Conservation (phyloP, 2,329 filamentous ascomycete genomes). For the Monilinia vaccinii-corymbosi region DNA sequence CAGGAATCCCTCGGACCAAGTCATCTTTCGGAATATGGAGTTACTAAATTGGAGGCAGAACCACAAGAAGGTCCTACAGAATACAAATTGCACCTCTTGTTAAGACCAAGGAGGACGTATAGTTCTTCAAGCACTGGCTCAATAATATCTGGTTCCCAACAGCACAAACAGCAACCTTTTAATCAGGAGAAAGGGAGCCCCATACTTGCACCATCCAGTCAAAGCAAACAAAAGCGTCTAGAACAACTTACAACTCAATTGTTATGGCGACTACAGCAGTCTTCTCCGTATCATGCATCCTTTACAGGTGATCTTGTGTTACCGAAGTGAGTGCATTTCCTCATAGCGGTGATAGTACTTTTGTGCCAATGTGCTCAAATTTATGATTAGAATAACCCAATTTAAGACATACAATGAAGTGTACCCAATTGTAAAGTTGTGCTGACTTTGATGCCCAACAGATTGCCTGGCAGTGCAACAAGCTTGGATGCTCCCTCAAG, state of each 20-base stretch:
- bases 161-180: slow-evolving; percentile 17
- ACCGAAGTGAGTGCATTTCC: slow-evolving; percentile 39
- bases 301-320: slow-evolving; percentile 67
- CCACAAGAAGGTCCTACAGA: slow-evolving; percentile 91
- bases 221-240: slow-evolving; percentile 72
- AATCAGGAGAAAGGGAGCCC: slow-evolving; percentile 15
- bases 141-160: slow-evolving; percentile 32
- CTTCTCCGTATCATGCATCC: slow-evolving; percentile 80
- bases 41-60: slow-evolving; percentile 76
- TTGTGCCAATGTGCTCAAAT: background rate
- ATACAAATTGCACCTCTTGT: slow-evolving; percentile 87
- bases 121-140: slow-evolving; percentile 58
- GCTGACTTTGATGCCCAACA: background rate
- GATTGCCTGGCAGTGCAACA: slow-evolving; percentile 54
- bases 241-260: slow-evolving; percentile 92
- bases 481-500: slow-evolving; percentile 39
- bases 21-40: slow-evolving; percentile 50
- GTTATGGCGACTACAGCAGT: slow-evolving; percentile 90
- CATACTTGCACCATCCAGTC: slow-evolving; percentile 34
- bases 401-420: background rate
- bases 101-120: slow-evolving; percentile 70
- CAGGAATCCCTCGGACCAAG: slow-evolving; percentile 28
- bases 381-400: background rate
- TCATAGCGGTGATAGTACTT: background rate
- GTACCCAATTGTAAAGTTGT: background rate